Evolutionary conservation across 2,329 filamentous ascomycete genomes (phyloP), one percentile per base, ranked within the genome.

Genomic region (Botryotinia convoluta): DNA sequence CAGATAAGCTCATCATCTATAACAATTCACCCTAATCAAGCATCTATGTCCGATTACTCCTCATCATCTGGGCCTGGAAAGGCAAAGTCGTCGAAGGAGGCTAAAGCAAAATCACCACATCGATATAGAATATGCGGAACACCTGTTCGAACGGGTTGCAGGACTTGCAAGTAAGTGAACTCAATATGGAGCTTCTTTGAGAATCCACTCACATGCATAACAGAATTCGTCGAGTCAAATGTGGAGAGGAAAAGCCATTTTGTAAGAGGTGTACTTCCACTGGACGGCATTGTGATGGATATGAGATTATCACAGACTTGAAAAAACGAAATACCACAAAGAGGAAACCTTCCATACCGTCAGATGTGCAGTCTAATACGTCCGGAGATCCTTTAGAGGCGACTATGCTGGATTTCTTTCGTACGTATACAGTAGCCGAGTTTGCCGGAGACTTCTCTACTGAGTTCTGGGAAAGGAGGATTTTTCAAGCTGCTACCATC

Each of bases 191-290:
- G 10, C 14, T 45, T 18, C 39, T 22, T 16, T 16, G 14, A 35
- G 1, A 4, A 26, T 57, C 22, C 14, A 68, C 74, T 75, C n/a
- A 74, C n/a, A 7, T 54, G 45, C 8, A 57, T 59, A 42, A 14
- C 67, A 80, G 79, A 65, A 78, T 79, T 32, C 75, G 79, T 54
- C 74, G 79, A 73, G 78, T 80, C 26, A 80, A 80, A 63, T 80
- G 79, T 68, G 79, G 78, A 54, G 79, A 80, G 72, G 76, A 77
- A 32, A 79, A 79, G 62, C 79, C 79, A 20, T 78, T 77, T 69
- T 80, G 79, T 65, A 78, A 76, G 70, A 75, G 76, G 74, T 80
- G 79, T 72, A 79, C 77, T 18, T 77, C 76, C 0, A 80, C 79
- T 10, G 78, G 78, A 26, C 74, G 79, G 20, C 79, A 77, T 39